Percentiles rank a stretch among this genome's conserved stretches.
These are phyloP conservation scores for Sphaerostilbella broomeana DNA, from an alignment of 2,329 filamentous ascomycete genomes.

Conservation along the genomic window DNA sequence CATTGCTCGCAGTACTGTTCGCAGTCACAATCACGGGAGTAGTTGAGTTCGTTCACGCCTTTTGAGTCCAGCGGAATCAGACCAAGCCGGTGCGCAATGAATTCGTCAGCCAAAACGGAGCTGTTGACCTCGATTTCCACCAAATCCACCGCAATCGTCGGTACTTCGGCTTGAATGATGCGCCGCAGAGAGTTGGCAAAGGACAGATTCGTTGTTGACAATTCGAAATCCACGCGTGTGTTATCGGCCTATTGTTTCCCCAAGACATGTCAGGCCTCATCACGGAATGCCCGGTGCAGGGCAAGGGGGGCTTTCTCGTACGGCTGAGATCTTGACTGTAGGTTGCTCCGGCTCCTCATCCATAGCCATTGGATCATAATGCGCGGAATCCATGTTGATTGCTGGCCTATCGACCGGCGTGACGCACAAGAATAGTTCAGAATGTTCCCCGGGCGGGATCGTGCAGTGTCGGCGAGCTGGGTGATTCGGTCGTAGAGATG, in stretches of 20 bases:
- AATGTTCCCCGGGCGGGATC: no score
- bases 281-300: background rate
- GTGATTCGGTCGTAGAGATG: no score
- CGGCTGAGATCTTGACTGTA: slow-evolving; percentile 54
- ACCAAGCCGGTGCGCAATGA: slow-evolving; percentile 86
- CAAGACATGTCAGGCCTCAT: background rate
- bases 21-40: slow-evolving; percentile 93
- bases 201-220: slow-evolving; percentile 80
- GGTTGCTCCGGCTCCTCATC: slow-evolving; percentile 51
- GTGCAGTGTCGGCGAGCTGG: no score
- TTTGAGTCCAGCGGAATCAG: slow-evolving; percentile 82
- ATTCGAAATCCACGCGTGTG: slow-evolving; percentile 82
- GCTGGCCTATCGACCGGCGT: no score
- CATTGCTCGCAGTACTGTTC: slow-evolving; percentile 92
- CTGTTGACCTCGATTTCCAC: slow-evolving; percentile 91
- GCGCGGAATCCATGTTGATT: slow-evolving; percentile 43
- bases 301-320: slow-evolving; percentile 26
- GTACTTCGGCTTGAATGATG: slow-evolving; percentile 87
- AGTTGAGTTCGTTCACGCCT: slow-evolving; percentile 74
- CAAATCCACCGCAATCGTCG: slow-evolving; percentile 88
- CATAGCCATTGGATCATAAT: slow-evolving; percentile 55
- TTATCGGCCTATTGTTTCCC: slow-evolving; percentile 58
- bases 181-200: slow-evolving; percentile 91
- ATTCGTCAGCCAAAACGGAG: slow-evolving; percentile 93
- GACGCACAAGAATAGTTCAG: no score